Evolutionary conservation across 352 stramenopile species (phyloP).

Genomic region (Blastocystis sp.): DNA sequence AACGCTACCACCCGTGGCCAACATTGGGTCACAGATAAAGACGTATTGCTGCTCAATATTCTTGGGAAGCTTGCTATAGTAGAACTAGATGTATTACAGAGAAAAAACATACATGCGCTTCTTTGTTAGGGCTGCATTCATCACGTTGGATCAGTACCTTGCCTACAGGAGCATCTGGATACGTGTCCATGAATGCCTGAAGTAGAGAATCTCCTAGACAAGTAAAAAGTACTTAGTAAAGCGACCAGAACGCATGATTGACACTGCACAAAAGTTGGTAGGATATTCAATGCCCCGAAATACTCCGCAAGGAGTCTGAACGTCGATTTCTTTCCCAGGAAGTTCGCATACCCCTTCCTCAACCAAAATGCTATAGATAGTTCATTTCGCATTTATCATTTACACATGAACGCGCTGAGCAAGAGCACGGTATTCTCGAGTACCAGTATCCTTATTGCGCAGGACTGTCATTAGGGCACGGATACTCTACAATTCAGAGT

Average conservation of each 20-base stretch:
- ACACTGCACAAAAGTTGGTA: constrained; percentile 57
- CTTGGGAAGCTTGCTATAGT: constrained; percentile 64
- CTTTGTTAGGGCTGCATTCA: constrained; percentile 63
- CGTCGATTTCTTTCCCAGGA: constrained; percentile 38
- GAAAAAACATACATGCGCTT: not conserved
- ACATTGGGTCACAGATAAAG: constrained; percentile 65
- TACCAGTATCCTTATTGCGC: not conserved
- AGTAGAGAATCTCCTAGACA: constrained; percentile 60
- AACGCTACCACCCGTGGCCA: constrained; percentile 64
- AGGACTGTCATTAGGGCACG: constrained; percentile 22
- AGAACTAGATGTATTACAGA: constrained; percentile 43
- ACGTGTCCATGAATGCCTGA: constrained; percentile 59
- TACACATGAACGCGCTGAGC: constrained; percentile 23
- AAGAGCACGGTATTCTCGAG: not conserved
- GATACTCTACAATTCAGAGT: not conserved
- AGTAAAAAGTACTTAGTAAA: not conserved
- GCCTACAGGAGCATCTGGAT: constrained; percentile 59
- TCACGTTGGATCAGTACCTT: constrained; percentile 66
- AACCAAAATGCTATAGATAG: constrained; percentile 53
- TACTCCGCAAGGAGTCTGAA: constrained; percentile 63
- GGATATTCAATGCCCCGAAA: constrained; percentile 60
- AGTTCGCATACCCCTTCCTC: constrained; percentile 59
- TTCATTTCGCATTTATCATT: not conserved
- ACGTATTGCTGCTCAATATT: constrained; percentile 60
- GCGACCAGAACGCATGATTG: constrained; percentile 63